Conservation (phyloP, 2,329 filamentous ascomycete genomes). For the Sordariomycetes sp. region DNA sequence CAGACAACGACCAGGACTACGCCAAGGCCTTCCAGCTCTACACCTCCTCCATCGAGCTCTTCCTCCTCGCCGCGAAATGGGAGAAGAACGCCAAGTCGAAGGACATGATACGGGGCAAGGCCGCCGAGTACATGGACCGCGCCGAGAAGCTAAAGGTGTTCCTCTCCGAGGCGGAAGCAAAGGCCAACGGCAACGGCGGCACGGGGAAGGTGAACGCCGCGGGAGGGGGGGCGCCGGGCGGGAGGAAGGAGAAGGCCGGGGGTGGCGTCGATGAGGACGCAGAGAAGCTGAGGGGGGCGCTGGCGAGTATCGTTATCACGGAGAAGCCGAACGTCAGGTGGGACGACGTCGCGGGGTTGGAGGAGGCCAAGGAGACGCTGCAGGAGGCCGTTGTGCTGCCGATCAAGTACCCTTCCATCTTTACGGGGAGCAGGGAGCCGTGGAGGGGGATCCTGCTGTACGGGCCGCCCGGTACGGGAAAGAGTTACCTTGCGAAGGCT, state of each 20-base stretch:
- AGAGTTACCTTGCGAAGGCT: conserved; percentile 93
- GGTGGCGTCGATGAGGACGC: conserved; percentile 74
- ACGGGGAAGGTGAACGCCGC: conserved; percentile 53
- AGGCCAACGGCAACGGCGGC: conserved; percentile 50
- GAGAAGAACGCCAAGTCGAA: conserved; percentile 97
- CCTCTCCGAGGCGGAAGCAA: conserved; percentile 59
- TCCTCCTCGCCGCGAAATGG: conserved; percentile 99
- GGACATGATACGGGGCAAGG: conserved; percentile 93
- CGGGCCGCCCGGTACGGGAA: conserved; percentile 91
- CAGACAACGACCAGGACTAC: conserved; percentile 90
- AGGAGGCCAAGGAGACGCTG: conserved; percentile 86
- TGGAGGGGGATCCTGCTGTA: conserved; percentile 98
- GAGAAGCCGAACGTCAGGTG: conserved; percentile 95
- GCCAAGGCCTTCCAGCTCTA: conserved; percentile 94
- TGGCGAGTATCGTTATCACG: conserved; percentile 83
- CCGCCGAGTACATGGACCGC: conserved; percentile 94
- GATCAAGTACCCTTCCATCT: conserved; percentile 96
- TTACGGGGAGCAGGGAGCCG: conserved; percentile 88
- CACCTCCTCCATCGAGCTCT: conserved; percentile 90
- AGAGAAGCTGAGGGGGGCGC: conserved; percentile 86
- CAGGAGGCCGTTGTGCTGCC: conserved; percentile 97
- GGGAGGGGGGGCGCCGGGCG: conserved; percentile 50
- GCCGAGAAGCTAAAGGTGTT: conserved; percentile 96
- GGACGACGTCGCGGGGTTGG: conserved; percentile 95
- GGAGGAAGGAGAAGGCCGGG: conserved; percentile 47